Percentiles rank a stretch among this genome's conserved stretches.
Conservation (phyloP, 2,329 filamentous ascomycete genomes). For the Colletotrichum neosansevieriae region DNA sequence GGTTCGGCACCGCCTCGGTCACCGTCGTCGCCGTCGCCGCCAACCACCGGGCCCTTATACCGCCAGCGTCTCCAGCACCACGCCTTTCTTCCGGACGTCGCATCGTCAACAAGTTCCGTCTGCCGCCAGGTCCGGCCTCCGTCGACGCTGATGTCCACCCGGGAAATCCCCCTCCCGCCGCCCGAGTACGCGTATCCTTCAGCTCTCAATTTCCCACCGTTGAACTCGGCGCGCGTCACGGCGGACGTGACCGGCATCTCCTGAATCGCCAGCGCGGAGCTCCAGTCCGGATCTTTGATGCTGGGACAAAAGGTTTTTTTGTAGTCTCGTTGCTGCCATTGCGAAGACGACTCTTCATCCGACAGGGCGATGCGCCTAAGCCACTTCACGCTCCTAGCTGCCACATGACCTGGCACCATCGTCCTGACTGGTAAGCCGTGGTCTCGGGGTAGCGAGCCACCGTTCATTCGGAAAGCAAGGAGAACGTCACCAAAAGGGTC, state of each 20-base stretch:
- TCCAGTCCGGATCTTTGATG: too few relatives aligned
- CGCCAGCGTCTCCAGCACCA: slow-evolving; percentile 64
- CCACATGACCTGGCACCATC: slow-evolving; percentile 58
- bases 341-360: too few relatives aligned
- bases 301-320: too few relatives aligned
- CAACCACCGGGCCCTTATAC: slow-evolving; percentile 46
- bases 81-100: slow-evolving; percentile 50
- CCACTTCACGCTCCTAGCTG: too few relatives aligned
- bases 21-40: slow-evolving; percentile 41
- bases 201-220: too few relatives aligned
- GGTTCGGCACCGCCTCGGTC: too few relatives aligned
- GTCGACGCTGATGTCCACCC: slow-evolving; percentile 63
- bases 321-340: too few relatives aligned
- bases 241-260: too few relatives aligned
- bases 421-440: slow-evolving; percentile 62
- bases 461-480: slow-evolving; percentile 65
- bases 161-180: slow-evolving; percentile 58
- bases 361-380: too few relatives aligned
- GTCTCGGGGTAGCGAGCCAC: slow-evolving; percentile 59
- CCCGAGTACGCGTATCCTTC: too few relatives aligned
- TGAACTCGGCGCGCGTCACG: too few relatives aligned
- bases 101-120: slow-evolving; percentile 54
- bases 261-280: too few relatives aligned
- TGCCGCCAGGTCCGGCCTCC: slow-evolving; percentile 62
- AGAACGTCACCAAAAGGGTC: slow-evolving; percentile 59